Percentiles rank a stretch among this genome's conserved stretches.
Conservation (phyloP, 331 rosid genomes). For the Telfairia occidentalis region DNA sequence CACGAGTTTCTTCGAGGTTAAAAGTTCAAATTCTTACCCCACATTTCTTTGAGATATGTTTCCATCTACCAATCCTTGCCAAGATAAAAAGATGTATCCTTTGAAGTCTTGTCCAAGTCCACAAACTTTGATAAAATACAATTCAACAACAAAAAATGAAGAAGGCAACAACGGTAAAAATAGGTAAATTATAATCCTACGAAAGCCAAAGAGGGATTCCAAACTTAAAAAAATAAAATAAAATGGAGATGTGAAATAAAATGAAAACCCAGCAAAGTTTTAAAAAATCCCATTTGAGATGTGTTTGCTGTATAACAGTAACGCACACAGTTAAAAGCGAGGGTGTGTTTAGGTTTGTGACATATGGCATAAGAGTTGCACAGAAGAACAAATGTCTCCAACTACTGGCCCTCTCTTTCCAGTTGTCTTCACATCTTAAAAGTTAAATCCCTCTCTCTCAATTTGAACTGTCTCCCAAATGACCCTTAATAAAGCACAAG, state of each 20-base stretch:
- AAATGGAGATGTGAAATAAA: background rate
- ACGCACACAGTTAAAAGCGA: background rate
- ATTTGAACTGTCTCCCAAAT: constrained; percentile 23
- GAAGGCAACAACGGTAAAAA: background rate
- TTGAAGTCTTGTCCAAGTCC: background rate
- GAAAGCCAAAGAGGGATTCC: too few species aligned
- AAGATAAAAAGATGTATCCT: too few species aligned
- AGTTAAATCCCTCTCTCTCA: background rate
- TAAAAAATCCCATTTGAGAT: background rate
- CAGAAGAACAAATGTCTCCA: constrained; percentile 22
- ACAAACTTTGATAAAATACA: background rate
- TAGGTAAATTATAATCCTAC: background rate
- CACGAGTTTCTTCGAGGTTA: too few species aligned
- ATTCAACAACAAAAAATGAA: too few species aligned
- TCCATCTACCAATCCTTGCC: too few species aligned
- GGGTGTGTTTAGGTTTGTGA: background rate
- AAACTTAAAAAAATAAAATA: too few species aligned
- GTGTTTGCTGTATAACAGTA: constrained; percentile 1
- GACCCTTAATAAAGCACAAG: constrained; percentile 57
- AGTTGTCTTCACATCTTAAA: constrained; percentile 29
- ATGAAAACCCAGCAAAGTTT: background rate
- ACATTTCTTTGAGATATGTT: too few species aligned
- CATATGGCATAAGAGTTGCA: constrained; percentile 17
- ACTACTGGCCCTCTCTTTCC: constrained; percentile 34
- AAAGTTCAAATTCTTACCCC: too few species aligned